These are phyloP conservation scores for Fagopyrum homotropicum DNA, from an alignment of 148 eudicot genomes.

Conservation along the genomic window DNA sequence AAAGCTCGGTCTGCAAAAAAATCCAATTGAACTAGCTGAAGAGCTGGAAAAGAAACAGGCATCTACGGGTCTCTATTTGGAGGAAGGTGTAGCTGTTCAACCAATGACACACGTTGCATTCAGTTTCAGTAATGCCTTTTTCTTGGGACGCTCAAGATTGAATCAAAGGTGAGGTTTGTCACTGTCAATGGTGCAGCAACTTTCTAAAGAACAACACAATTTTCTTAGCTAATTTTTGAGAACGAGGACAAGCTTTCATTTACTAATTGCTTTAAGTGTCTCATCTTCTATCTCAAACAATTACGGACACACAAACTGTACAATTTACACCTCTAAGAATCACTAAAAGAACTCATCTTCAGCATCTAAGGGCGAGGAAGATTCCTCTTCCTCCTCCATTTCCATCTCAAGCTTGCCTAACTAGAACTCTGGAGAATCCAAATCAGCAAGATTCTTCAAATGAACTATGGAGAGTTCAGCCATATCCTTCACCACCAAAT, in stretches of 20 bases:
- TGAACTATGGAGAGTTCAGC: slow-evolving; percentile 85
- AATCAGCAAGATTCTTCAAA: slow-evolving; percentile 77
- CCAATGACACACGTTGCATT: slow-evolving; percentile 82
- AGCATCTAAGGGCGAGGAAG: slow-evolving; percentile 24
- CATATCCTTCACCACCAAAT: slow-evolving; percentile 70
- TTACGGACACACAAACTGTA: not conserved
- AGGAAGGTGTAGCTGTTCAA: slow-evolving; percentile 83
- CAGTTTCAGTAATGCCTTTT: slow-evolving; percentile 44
- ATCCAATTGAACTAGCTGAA: slow-evolving; percentile 68
- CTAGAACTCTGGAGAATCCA: slow-evolving; percentile 61
- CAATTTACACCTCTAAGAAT: not conserved
- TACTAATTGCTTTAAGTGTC: not conserved
- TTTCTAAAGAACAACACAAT: not conserved
- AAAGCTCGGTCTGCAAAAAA: slow-evolving; percentile 28
- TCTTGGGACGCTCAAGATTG: slow-evolving; percentile 52
- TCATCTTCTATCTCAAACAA: not conserved
- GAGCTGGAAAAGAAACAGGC: slow-evolving; percentile 81
- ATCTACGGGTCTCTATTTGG: slow-evolving; percentile 63
- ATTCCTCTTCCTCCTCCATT: slow-evolving; percentile 82
- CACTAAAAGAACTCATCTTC: slow-evolving; percentile 68
- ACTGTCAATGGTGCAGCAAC: not conserved
- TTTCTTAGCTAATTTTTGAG: not conserved
- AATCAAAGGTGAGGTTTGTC: slow-evolving; percentile 38
- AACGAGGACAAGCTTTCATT: not conserved
- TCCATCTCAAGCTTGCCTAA: slow-evolving; percentile 61